Conservation (phyloP, 169 alveolate species). For the Cryptosporidium ryanae region DNA sequence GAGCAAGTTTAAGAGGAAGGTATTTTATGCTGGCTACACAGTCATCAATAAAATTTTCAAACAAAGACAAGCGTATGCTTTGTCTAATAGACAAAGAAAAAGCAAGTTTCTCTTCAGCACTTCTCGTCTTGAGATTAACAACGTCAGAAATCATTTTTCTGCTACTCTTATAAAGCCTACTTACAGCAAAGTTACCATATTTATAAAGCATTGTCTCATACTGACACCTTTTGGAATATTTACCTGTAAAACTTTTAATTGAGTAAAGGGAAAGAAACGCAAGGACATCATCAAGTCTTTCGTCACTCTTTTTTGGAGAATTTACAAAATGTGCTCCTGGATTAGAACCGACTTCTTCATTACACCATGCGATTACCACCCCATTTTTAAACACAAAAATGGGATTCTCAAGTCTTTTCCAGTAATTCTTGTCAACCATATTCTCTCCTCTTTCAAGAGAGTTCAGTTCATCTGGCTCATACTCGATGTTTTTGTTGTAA, state of each 20-base stretch:
- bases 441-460: slow-evolving; percentile 17
- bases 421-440: slow-evolving; percentile 26
- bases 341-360: slow-evolving; percentile 39
- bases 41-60: slow-evolving; percentile 79
- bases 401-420: slow-evolving; percentile 71
- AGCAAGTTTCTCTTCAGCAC: slow-evolving; percentile 79
- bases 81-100: slow-evolving; percentile 79
- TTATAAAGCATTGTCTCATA: slow-evolving; percentile 68
- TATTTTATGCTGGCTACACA: slow-evolving; percentile 76
- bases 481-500: not conserved
- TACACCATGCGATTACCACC: slow-evolving; percentile 78
- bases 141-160: slow-evolving; percentile 75
- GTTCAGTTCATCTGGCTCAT: not conserved
- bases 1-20: slow-evolving; percentile 79
- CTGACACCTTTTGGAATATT: slow-evolving; percentile 32
- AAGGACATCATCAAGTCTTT: slow-evolving; percentile 75
- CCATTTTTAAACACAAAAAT: slow-evolving; percentile 79
- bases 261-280: slow-evolving; percentile 75
- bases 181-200: slow-evolving; percentile 60
- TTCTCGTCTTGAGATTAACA: slow-evolving; percentile 75
- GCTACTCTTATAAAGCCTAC: slow-evolving; percentile 52
- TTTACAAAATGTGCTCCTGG: slow-evolving; percentile 26
- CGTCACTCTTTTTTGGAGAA: slow-evolving; percentile 70
- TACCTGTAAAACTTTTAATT: slow-evolving; percentile 50
- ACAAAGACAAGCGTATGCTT: slow-evolving; percentile 77